Conservation (phyloP, 2,329 filamentous ascomycete genomes). For the Arthrocladium fulminans region DNA sequence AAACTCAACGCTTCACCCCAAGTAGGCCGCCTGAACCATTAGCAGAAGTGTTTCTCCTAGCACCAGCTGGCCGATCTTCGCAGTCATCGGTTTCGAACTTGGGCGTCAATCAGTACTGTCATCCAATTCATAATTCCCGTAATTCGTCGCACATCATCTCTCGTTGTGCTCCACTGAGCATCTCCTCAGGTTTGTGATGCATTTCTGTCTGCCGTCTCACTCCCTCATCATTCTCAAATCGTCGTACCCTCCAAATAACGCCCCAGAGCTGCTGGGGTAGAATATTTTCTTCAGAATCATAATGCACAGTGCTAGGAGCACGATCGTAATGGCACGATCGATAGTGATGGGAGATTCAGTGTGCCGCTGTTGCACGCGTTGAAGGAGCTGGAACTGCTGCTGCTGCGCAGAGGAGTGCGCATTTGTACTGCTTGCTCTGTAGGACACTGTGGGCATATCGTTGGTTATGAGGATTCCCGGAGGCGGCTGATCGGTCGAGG, state of each 20-base stretch:
- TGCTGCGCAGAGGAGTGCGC: not conserved
- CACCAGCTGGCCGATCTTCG: too few relatives aligned
- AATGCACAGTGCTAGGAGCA: slow-evolving; percentile 60
- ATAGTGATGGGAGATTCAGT: slow-evolving; percentile 50
- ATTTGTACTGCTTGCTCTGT: not conserved
- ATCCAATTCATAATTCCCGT: too few relatives aligned
- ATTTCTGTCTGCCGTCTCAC: too few relatives aligned
- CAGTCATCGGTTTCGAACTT: too few relatives aligned
- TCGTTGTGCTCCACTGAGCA: too few relatives aligned
- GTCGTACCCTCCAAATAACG: slow-evolving; percentile 12
- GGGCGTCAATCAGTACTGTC: too few relatives aligned
- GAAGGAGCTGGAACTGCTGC: slow-evolving; percentile 6
- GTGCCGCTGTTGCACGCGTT: not conserved
- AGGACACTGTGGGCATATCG: not conserved
- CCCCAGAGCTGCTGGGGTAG: slow-evolving; percentile 17
- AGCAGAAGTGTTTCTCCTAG: too few relatives aligned
- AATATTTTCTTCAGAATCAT: slow-evolving; percentile 52
- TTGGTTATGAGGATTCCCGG: not conserved
- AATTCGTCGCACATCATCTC: too few relatives aligned
- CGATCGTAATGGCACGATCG: slow-evolving; percentile 67
- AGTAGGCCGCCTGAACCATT: too few relatives aligned
- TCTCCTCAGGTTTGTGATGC: too few relatives aligned
- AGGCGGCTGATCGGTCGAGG: not conserved
- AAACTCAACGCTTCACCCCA: too few relatives aligned
- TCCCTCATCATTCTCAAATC: slow-evolving; percentile 14